These are phyloP conservation scores for Chrysophaeum taylorii DNA, from an alignment of 352 stramenopile genomes.

Conservation along the genomic window DNA sequence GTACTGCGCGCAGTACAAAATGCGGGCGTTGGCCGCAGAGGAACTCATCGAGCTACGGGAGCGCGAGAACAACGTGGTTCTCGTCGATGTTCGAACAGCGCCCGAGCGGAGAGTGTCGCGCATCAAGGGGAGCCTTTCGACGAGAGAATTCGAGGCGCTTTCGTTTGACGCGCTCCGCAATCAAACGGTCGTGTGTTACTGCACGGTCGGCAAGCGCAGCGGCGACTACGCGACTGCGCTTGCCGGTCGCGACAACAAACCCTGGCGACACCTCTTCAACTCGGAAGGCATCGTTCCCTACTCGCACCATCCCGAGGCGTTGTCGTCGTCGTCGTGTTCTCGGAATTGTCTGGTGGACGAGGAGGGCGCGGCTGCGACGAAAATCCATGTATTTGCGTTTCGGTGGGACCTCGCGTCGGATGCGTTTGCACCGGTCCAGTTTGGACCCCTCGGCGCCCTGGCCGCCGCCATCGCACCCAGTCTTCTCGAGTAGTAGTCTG, in stretches of 20 bases:
- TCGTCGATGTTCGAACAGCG: background rate
- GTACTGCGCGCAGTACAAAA: too few species aligned
- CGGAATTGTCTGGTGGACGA: background rate
- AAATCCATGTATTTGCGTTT: background rate
- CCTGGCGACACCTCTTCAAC: too few species aligned
- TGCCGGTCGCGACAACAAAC: background rate
- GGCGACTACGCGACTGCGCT: background rate
- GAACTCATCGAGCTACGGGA: too few species aligned
- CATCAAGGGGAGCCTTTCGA: background rate
- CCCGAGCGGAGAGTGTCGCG: background rate
- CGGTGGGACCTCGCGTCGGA: background rate
- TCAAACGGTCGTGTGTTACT: background rate
- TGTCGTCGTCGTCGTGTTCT: background rate
- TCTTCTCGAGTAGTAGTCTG: too few species aligned
- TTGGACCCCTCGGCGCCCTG: background rate
- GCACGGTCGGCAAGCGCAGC: background rate
- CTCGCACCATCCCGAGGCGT: background rate
- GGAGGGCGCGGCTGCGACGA: background rate
- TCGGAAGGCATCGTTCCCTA: background rate
- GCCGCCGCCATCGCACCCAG: too few species aligned
- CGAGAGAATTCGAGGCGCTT: background rate
- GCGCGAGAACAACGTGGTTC: background rate
- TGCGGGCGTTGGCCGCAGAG: too few species aligned
- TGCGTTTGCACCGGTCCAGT: background rate
- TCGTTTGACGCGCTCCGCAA: background rate